phyloP scores from a whole-genome alignment of 345 rosid genomes.

The Salix viminalis region DNA sequence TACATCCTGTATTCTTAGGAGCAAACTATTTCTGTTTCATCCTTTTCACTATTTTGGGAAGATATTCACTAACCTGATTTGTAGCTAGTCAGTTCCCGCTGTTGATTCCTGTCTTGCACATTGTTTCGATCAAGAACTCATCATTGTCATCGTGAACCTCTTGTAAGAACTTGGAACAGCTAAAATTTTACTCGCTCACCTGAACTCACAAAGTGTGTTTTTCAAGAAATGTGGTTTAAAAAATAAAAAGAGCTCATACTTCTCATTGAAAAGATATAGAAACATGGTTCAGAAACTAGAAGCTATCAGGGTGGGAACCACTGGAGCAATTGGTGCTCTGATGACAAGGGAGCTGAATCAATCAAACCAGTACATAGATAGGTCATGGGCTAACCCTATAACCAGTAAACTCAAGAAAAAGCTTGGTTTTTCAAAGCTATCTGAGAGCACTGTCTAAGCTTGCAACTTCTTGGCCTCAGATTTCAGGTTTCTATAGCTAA shows the following conservation, averaged over 20 bases:
- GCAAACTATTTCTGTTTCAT: neutral
- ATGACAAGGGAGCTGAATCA: constrained; percentile 76
- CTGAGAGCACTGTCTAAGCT: constrained; percentile 58
- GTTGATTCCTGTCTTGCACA: neutral
- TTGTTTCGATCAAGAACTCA: too few species aligned
- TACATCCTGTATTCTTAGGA: neutral
- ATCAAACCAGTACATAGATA: constrained; percentile 38
- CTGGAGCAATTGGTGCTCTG: constrained; percentile 72
- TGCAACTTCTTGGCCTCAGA: constrained; percentile 47
- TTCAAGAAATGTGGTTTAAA: too few species aligned
- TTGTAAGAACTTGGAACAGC: too few species aligned
- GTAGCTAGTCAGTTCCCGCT: neutral
- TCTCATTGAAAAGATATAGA: constrained; percentile 7
- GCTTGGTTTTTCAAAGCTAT: constrained; percentile 90
- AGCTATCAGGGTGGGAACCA: constrained; percentile 74
- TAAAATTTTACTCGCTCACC: fast-evolving
- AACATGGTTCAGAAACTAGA: constrained; percentile 77
- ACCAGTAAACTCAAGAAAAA: constrained; percentile 68
- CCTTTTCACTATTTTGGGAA: neutral
- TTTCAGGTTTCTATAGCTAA: constrained; percentile 50
- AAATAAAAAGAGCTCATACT: neutral
- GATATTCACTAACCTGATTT: constrained; percentile 1
- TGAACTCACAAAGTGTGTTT: too few species aligned
- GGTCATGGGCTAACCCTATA: constrained; percentile 74
- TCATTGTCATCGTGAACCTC: too few species aligned